These are phyloP conservation scores for Cyberlindnera maclurae DNA, from an alignment of 805 yeast genomes.

Conservation along the genomic window DNA sequence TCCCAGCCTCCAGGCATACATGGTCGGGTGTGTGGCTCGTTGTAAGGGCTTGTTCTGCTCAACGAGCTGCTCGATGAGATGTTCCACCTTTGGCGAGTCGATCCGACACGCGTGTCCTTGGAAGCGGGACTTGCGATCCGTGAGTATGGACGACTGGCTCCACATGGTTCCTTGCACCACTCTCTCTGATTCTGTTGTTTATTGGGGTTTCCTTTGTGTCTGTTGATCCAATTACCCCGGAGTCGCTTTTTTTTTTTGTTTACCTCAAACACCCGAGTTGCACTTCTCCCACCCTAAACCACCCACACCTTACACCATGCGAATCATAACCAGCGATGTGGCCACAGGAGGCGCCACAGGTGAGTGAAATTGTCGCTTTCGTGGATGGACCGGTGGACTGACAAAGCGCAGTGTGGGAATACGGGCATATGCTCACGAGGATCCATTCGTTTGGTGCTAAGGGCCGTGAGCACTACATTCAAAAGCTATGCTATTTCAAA, in stretches of 20 bases:
- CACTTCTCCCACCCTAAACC: too few relatives aligned
- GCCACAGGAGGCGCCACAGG: too few relatives aligned
- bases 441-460: constrained; percentile 5
- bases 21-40: constrained; percentile 65
- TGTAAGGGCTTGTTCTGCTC: constrained; percentile 38
- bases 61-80: constrained; percentile 35
- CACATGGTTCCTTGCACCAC: constrained; percentile 21
- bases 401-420: neutral
- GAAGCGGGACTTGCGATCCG: constrained; percentile 56
- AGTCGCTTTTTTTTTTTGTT: too few relatives aligned
- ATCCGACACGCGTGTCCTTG: constrained; percentile 49
- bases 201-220: too few relatives aligned
- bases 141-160: constrained; percentile 33
- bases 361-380: too few relatives aligned
- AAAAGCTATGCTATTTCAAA: constrained; percentile 9
- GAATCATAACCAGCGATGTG: too few relatives aligned
- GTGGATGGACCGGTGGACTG: too few relatives aligned
- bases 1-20: constrained; percentile 59
- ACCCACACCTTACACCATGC: too few relatives aligned
- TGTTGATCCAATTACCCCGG: too few relatives aligned
- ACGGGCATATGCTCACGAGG: constrained; percentile 2
- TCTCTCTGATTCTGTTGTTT: too few relatives aligned
- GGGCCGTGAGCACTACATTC: constrained; percentile 11
- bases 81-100: constrained; percentile 35
- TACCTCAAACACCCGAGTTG: too few relatives aligned